phyloP scores from a whole-genome alignment of 78 protist genomes.

The Dictyostelium citrinum region DNA sequence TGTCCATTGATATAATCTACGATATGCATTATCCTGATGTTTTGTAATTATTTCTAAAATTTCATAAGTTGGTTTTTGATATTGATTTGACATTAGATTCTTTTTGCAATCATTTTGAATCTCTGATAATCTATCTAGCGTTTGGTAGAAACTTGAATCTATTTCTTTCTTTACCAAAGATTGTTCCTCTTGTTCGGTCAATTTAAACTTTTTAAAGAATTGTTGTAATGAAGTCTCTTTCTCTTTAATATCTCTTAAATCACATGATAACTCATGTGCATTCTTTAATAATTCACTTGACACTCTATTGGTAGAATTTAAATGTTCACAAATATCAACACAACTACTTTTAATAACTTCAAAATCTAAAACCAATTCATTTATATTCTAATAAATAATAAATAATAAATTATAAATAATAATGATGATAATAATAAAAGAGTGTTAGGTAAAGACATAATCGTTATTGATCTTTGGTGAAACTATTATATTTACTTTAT shows the following conservation, averaged over 20 bases:
- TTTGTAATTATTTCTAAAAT: constrained; percentile 21
- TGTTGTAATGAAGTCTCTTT: neutral
- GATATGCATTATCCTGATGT: constrained; percentile 74
- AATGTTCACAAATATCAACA: constrained; percentile 31
- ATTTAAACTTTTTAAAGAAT: constrained; percentile 29
- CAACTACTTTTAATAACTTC: constrained; percentile 41
- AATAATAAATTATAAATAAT: too few relatives aligned
- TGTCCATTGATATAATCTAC: constrained; percentile 50
- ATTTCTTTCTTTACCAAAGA: neutral
- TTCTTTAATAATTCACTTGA: constrained; percentile 16
- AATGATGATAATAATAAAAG: too few relatives aligned
- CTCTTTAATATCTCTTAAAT: constrained; percentile 25
- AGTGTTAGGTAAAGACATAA: too few relatives aligned
- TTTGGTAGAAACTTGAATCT: constrained; percentile 20
- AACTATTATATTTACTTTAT: constrained; percentile 18
- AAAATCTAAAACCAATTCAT: constrained; percentile 46
- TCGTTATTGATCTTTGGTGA: too few relatives aligned
- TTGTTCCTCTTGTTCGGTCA: constrained; percentile 45
- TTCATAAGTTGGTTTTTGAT: constrained; percentile 64
- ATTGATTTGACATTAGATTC: neutral
- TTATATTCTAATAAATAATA: constrained; percentile 7
- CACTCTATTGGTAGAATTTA: neutral
- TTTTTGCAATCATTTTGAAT: constrained; percentile 55
- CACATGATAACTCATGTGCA: constrained; percentile 4
- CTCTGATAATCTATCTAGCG: constrained; percentile 36